Evolutionary conservation across 305 asterid species (phyloP).

Genomic region (Andrographis paniculata): DNA sequence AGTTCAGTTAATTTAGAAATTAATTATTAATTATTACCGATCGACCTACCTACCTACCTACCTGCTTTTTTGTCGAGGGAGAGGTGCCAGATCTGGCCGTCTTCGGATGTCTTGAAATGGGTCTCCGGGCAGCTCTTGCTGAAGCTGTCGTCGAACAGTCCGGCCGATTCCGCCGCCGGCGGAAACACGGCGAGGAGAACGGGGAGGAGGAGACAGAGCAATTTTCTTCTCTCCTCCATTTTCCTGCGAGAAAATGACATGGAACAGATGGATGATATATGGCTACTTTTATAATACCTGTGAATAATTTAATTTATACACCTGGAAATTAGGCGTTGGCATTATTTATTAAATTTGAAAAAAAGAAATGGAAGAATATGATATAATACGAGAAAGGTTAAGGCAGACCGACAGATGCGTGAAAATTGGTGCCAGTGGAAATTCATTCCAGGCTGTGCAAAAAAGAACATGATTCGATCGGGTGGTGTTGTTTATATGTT

Average conservation of each 20-base stretch:
- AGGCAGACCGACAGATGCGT: conserved; percentile 16
- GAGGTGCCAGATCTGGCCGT: conserved; percentile 84
- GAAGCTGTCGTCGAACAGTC: conserved; percentile 54
- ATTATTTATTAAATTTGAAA: conserved; percentile 11
- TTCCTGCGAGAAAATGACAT: no score
- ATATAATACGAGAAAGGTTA: not conserved
- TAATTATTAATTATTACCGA: no score
- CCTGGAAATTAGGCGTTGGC: conserved; percentile 4
- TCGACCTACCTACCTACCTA: conserved; percentile 11
- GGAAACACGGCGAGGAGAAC: not conserved
- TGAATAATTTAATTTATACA: conserved; percentile 8
- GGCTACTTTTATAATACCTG: no score
- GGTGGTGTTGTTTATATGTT: no score
- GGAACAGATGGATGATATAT: no score
- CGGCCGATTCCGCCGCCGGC: conserved; percentile 22
- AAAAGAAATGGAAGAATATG: not conserved
- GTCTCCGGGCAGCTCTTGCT: conserved; percentile 65
- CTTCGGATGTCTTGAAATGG: conserved; percentile 75
- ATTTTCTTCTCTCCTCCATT: conserved; percentile 36
- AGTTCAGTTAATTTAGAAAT: no score
- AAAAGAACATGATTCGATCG: no score
- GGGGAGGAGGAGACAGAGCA: conserved; percentile 6
- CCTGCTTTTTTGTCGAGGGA: conserved; percentile 66
- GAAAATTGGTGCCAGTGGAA: conserved; percentile 12
- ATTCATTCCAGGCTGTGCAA: conserved; percentile 24